phyloP scores from a whole-genome alignment of 306 rosid species.

The Acacia crassicarpa region DNA sequence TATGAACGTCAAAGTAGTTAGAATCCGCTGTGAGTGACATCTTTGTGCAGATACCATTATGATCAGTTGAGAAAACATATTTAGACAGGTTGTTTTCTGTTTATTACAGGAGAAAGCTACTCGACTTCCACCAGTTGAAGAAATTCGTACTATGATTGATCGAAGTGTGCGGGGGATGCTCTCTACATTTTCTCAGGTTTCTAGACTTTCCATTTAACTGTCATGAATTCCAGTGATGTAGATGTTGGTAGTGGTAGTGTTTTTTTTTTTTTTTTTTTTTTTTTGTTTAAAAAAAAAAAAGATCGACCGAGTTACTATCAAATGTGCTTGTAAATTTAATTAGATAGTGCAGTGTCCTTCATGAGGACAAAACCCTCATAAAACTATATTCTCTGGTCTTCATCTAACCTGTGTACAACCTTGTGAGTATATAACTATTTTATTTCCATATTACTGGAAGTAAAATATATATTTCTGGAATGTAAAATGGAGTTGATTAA shows the following conservation, averaged over 20 bases:
- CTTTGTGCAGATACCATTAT: background rate
- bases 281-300: too few species aligned
- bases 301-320: background rate
- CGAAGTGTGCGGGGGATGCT: conserved; percentile 76
- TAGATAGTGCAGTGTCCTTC: background rate
- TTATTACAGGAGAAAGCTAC: conserved; percentile 78
- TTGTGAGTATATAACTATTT: conserved; percentile 7
- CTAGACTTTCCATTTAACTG: conserved; percentile 15
- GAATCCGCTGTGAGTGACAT: background rate
- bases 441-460: conserved; percentile 1
- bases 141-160: conserved; percentile 75
- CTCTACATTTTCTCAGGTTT: conserved; percentile 83
- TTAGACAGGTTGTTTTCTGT: conserved; percentile 9
- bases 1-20: conserved; percentile 7
- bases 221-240: background rate
- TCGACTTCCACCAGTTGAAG: conserved; percentile 72
- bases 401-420: background rate
- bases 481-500: background rate
- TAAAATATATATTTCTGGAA: background rate
- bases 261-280: too few species aligned
- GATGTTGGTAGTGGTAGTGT: background rate
- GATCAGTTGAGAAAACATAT: background rate
- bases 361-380: background rate
- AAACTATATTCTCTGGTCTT: background rate
- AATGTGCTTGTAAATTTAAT: background rate